Evolutionary conservation across 148 eudicot species (phyloP).

Genomic region (Gaultheria prostrata): DNA sequence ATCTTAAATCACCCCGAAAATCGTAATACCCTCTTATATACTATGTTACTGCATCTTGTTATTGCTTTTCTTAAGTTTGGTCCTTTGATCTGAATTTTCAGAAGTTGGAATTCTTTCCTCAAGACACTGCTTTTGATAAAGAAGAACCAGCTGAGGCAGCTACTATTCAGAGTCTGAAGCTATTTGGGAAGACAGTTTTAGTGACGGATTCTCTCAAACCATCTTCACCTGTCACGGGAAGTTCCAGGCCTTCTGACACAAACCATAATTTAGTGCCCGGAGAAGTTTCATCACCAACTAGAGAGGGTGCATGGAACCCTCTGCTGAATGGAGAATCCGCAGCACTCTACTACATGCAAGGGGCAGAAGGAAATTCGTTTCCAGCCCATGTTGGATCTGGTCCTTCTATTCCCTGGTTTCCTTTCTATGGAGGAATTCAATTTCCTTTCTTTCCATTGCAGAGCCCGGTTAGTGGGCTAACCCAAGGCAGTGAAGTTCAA

Average conservation of each 20-base stretch:
- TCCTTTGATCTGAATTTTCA: slow-evolving; percentile 21
- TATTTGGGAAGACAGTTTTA: slow-evolving; percentile 72
- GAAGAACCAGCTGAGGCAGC: slow-evolving; percentile 29
- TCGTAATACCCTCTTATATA: not conserved
- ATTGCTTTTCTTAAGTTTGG: not conserved
- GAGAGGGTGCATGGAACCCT: slow-evolving; percentile 21
- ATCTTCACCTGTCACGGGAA: slow-evolving; percentile 23
- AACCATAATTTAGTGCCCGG: slow-evolving; percentile 18
- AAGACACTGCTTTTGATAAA: slow-evolving; percentile 31
- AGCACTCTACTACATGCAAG: slow-evolving; percentile 16
- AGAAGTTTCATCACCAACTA: not conserved
- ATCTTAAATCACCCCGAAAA: not conserved
- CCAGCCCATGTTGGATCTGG: slow-evolving; percentile 23
- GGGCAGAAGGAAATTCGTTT: slow-evolving; percentile 18
- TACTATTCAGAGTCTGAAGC: slow-evolving; percentile 56
- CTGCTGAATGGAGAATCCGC: slow-evolving; percentile 14
- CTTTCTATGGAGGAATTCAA: slow-evolving; percentile 33
- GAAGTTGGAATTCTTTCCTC: slow-evolving; percentile 56
- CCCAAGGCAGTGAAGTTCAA: slow-evolving; percentile 28
- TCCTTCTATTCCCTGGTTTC: slow-evolving; percentile 40
- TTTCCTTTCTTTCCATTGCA: slow-evolving; percentile 23
- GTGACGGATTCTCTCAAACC: slow-evolving; percentile 38
- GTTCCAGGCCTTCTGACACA: slow-evolving; percentile 23
- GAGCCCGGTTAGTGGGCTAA: slow-evolving; percentile 20
- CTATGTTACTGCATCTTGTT: slow-evolving; percentile 3